Percentiles rank a stretch among this genome's conserved stretches.
Conservation (phyloP, 2,329 filamentous ascomycete species). For the Colletotrichum cereale region DNA sequence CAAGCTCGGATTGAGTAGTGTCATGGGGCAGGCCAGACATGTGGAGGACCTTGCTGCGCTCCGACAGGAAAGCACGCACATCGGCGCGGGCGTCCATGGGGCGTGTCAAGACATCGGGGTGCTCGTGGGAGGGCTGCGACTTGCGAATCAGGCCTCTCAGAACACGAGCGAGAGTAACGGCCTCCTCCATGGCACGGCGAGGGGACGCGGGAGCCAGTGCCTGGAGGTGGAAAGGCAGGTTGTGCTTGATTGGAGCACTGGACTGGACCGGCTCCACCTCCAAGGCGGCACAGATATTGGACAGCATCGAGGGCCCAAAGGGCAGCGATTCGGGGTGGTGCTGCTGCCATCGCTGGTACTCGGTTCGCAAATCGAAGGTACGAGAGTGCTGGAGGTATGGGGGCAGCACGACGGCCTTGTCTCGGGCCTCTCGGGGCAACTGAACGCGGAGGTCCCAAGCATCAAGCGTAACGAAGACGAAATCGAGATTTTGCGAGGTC, state of each 20-base stretch:
- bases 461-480: slow-evolving; percentile 98
- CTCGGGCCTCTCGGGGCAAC: slow-evolving; percentile 94
- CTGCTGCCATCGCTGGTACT: slow-evolving; percentile 98
- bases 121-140: slow-evolving; percentile 92
- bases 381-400: slow-evolving; percentile 98
- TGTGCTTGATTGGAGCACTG: slow-evolving; percentile 98
- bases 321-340: slow-evolving; percentile 98
- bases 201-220: slow-evolving; percentile 95
- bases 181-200: slow-evolving; percentile 96
- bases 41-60: slow-evolving; percentile 97
- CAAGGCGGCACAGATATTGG: slow-evolving; percentile 97
- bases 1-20: slow-evolving; percentile 97
- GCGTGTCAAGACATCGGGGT: slow-evolving; percentile 92
- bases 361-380: slow-evolving; percentile 95
- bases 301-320: slow-evolving; percentile 93
- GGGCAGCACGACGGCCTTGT: slow-evolving; percentile 96
- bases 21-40: slow-evolving; percentile 98
- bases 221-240: slow-evolving; percentile 97
- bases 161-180: slow-evolving; percentile 92
- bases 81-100: slow-evolving; percentile 98
- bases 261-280: slow-evolving; percentile 98
- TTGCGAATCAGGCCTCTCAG: slow-evolving; percentile 94
- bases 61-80: slow-evolving; percentile 93
- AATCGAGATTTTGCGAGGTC: slow-evolving; percentile 90
- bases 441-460: slow-evolving; percentile 99